A percentile compares a stretch with the other conserved stretches of the same genome.
Evolutionary conservation across 371 early-diverging fungal genomes (phyloP).

Genomic region (Gilbertella persicaria): DNA sequence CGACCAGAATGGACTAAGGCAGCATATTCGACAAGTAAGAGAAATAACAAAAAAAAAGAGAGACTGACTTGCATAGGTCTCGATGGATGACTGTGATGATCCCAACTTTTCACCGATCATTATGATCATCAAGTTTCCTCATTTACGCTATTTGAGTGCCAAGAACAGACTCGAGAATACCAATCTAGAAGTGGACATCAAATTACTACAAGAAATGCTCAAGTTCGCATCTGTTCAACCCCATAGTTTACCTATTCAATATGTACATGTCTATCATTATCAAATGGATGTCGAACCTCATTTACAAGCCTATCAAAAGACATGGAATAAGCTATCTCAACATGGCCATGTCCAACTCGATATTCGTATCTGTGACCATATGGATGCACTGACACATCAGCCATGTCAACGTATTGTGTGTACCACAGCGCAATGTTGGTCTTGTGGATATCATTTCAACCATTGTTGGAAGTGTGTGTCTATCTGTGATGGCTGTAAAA

Average conservation of each 20-base stretch:
- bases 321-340: slow-evolving; percentile 33
- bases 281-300: slow-evolving; percentile 40
- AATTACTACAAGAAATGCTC: slow-evolving; percentile 39
- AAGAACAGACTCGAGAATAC: slow-evolving; percentile 37
- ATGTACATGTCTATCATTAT: slow-evolving; percentile 37
- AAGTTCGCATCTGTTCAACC: slow-evolving; percentile 25
- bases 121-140: slow-evolving; percentile 50
- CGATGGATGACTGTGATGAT: slow-evolving; percentile 47
- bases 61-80: slow-evolving; percentile 18
- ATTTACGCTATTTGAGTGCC: slow-evolving; percentile 33
- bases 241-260: slow-evolving; percentile 25
- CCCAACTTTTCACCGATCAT: slow-evolving; percentile 41
- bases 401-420: slow-evolving; percentile 28
- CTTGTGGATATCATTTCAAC: slow-evolving; percentile 29
- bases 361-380: slow-evolving; percentile 28
- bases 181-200: slow-evolving; percentile 39
- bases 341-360: slow-evolving; percentile 35
- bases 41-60: not conserved
- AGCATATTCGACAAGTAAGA: slow-evolving; percentile 33
- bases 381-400: too few relatives aligned
- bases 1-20: slow-evolving; percentile 36
- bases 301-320: slow-evolving; percentile 32
- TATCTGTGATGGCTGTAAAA: slow-evolving; percentile 29
- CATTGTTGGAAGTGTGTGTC: slow-evolving; percentile 35
- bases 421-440: slow-evolving; percentile 31